These are phyloP conservation scores for Streptanthus diversifolius DNA, from an alignment of 345 rosid genomes.

Conservation along the genomic window DNA sequence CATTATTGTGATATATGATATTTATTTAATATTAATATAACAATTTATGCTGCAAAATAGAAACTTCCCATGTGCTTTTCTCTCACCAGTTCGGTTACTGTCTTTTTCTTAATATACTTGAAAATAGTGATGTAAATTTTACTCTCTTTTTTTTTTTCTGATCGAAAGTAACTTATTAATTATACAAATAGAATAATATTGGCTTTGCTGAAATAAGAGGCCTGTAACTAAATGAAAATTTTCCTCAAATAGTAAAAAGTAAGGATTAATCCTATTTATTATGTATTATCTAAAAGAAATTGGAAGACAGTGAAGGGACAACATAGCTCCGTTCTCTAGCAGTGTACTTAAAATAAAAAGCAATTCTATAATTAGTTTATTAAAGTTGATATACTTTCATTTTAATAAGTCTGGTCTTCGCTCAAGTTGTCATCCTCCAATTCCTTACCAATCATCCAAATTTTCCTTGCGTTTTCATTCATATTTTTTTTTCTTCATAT, in stretches of 20 bases:
- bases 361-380: too few species aligned
- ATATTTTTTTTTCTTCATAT: not conserved
- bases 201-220: not conserved
- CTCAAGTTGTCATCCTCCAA: conserved; percentile 47
- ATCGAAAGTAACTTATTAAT: not conserved
- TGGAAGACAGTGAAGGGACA: conserved; percentile 23
- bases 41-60: not conserved
- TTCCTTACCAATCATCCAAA: conserved; percentile 33
- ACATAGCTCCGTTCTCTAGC: not conserved
- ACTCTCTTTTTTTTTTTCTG: not conserved
- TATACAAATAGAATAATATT: not conserved
- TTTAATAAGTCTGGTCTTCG: conserved; percentile 36
- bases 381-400: conserved; percentile 10
- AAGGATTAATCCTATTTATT: not conserved
- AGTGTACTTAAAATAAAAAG: conserved; percentile 3
- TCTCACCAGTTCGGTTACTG: conserved; percentile 13
- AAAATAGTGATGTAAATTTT: not conserved
- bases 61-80: conserved; percentile 28
- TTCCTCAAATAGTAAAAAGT: not conserved
- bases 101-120: conserved; percentile 2
- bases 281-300: not conserved
- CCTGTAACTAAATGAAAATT: not conserved
- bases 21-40: not conserved
- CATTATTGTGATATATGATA: not conserved
- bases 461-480: not conserved